A percentile compares a stretch with the other conserved stretches of the same genome.
phyloP scores from a whole-genome alignment of 2,329 filamentous ascomycete species.

The Rhinocladiella similis region DNA sequence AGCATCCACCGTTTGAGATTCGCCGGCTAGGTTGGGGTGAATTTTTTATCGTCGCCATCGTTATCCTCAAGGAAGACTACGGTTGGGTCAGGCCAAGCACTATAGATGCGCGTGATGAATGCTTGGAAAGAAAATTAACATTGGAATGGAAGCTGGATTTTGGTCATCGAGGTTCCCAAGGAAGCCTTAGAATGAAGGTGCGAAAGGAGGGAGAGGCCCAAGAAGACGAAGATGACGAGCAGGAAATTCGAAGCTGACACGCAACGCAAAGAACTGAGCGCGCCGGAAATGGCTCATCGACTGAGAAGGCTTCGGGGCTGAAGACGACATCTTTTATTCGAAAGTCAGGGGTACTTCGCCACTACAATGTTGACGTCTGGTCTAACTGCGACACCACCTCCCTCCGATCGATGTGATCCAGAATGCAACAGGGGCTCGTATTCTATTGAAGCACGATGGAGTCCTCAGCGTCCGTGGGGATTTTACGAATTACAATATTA shows the following conservation, averaged over 20 bases:
- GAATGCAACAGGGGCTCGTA: too few relatives aligned
- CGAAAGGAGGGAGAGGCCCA: constrained; percentile 27
- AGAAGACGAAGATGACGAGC: constrained; percentile 21
- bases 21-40: constrained; percentile 26
- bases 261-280: too few relatives aligned
- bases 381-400: too few relatives aligned
- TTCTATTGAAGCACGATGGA: too few relatives aligned
- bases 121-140: constrained; percentile 22
- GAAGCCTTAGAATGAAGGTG: constrained; percentile 24
- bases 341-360: too few relatives aligned
- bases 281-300: too few relatives aligned
- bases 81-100: constrained; percentile 25
- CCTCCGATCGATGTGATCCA: too few relatives aligned
- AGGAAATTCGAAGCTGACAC: constrained; percentile 19
- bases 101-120: constrained; percentile 24
- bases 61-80: constrained; percentile 26
- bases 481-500: too few relatives aligned
- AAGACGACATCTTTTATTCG: too few relatives aligned
- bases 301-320: too few relatives aligned
- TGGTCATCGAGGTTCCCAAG: constrained; percentile 24
- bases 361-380: too few relatives aligned
- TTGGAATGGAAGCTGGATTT: constrained; percentile 29
- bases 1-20: constrained; percentile 25
- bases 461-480: too few relatives aligned
- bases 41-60: constrained; percentile 26